Conservation (phyloP, 2,329 filamentous ascomycete genomes). For the Xenoacremonium recifei region DNA sequence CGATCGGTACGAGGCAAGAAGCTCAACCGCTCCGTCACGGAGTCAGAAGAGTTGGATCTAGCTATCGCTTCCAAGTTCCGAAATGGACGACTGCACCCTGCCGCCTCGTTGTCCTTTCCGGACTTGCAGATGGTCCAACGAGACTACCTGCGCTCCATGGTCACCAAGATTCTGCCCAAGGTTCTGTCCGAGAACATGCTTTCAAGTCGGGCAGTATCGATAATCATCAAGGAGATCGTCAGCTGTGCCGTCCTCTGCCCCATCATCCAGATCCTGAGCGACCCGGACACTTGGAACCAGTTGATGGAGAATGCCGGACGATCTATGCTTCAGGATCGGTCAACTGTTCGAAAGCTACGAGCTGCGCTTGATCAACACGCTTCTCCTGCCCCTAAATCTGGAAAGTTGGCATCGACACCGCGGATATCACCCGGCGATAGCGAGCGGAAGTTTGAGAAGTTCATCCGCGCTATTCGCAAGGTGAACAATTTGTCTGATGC, state of each 20-base stretch:
- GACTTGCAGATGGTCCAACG: constrained; percentile 85
- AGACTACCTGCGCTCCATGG: constrained; percentile 78
- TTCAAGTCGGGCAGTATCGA: constrained; percentile 76
- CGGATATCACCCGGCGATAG: constrained; percentile 79
- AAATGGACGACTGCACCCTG: constrained; percentile 83
- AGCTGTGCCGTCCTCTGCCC: constrained; percentile 87
- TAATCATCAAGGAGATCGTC: constrained; percentile 85
- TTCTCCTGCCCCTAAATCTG: constrained; percentile 68
- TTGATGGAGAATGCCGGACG: constrained; percentile 86
- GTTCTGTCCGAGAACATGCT: constrained; percentile 73
- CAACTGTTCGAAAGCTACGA: constrained; percentile 87
- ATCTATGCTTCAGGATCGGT: constrained; percentile 88
- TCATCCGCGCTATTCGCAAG: constrained; percentile 84
- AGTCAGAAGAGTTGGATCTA: constrained; percentile 92
- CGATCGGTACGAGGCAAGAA: constrained; percentile 81
- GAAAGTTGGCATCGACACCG: constrained; percentile 69
- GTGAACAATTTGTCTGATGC: constrained; percentile 92
- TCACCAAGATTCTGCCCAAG: constrained; percentile 68
- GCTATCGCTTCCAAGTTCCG: constrained; percentile 94
- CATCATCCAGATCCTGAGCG: constrained; percentile 74
- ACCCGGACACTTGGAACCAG: constrained; percentile 98
- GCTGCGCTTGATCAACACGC: constrained; percentile 94
- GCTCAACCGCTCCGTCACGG: constrained; percentile 84
- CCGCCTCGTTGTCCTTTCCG: constrained; percentile 77
- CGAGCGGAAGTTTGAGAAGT: constrained; percentile 91